Percentiles rank a stretch among this genome's conserved stretches.
These are phyloP conservation scores for Leccinum solheimii DNA, from an alignment of 1,284 basidiomycete genomes.

Conservation along the genomic window DNA sequence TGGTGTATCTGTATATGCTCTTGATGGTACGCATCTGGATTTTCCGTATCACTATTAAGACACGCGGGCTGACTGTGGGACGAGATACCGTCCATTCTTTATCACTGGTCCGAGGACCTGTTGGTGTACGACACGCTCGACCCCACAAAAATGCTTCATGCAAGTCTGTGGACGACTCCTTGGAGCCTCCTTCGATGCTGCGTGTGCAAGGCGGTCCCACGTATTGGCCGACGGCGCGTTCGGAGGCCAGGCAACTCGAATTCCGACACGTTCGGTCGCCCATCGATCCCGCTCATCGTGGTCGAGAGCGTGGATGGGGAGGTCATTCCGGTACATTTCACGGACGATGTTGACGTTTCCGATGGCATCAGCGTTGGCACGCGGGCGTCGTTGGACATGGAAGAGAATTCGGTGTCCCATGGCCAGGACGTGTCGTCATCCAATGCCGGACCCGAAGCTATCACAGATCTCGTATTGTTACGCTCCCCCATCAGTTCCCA, in stretches of 20 bases:
- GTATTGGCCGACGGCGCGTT: neutral
- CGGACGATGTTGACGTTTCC: conserved; percentile 3
- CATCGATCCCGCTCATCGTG: conserved; percentile 19
- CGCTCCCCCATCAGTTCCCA: neutral
- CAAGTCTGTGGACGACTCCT: conserved; percentile 11
- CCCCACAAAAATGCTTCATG: neutral
- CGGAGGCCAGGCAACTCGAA: neutral
- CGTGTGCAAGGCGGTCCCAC: neutral
- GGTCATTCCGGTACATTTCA: conserved; percentile 10
- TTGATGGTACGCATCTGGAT: conserved; percentile 22
- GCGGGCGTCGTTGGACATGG: neutral
- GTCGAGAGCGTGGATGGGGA: conserved; percentile 18
- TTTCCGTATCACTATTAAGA: neutral
- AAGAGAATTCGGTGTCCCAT: neutral
- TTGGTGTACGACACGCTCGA: conserved; percentile 17
- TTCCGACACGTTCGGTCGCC: neutral
- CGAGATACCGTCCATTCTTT: conserved; percentile 21
- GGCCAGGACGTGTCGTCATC: neutral
- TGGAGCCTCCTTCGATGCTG: conserved; percentile 11
- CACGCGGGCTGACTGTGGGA: conserved; percentile 1
- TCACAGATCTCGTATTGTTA: neutral
- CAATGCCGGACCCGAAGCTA: neutral
- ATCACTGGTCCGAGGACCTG: conserved; percentile 25
- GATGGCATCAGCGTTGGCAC: neutral
- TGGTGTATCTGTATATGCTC: conserved; percentile 26